Evolutionary conservation across 768 basidiomycete species (phyloP), one percentile per base, ranked within the genome.

Genomic region (Podaxis sp.): DNA sequence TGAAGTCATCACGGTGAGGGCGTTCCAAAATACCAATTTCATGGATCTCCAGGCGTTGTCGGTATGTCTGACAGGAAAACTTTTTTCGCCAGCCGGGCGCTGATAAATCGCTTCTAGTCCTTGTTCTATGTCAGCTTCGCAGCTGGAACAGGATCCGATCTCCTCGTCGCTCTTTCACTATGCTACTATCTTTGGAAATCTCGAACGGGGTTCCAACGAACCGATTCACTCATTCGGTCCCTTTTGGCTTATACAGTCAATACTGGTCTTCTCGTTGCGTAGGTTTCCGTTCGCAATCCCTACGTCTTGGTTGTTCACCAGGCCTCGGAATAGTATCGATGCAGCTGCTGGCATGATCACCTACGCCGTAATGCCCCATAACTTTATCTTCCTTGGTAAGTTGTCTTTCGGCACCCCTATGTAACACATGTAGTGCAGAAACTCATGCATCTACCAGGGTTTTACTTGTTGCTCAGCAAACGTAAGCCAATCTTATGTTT

Each of bases 241-340:
- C 76, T 88, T 3, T 79, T 87, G 69, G 48, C 77, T 33, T 87
- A 84, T 63, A 77, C 80, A 2, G 75, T 87, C 57, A 85, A 86
- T 64, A 87, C 86, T 0, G 85, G 86, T 67, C 64, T 79, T 66
- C 72, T 78, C 39, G 73, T 77, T 38, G 75, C 74, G 74, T 80
- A 73, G 71, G 85, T 68, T 66, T 15, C 69, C 15, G 28, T 54
- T 53, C 13, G 8, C 40, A 11, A 2, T 8, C 19, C 13, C 22
- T 28, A 24, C 36, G 6, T 17, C 2, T 36, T 13, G 13, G 26
- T 36, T 36, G 49, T 3, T 64, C 6, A 28, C 19, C 40, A 6
- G 2, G 13, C 24, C 6, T 44, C 26, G 24, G 17, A 40, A 13
- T 57, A 86, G 84, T 6, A 54, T 84, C 12, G 80, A 84, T 59